These are phyloP conservation scores for Talaromyces nanjingensis DNA, from an alignment of 495 filamentous ascomycete species.

Conservation along the genomic window DNA sequence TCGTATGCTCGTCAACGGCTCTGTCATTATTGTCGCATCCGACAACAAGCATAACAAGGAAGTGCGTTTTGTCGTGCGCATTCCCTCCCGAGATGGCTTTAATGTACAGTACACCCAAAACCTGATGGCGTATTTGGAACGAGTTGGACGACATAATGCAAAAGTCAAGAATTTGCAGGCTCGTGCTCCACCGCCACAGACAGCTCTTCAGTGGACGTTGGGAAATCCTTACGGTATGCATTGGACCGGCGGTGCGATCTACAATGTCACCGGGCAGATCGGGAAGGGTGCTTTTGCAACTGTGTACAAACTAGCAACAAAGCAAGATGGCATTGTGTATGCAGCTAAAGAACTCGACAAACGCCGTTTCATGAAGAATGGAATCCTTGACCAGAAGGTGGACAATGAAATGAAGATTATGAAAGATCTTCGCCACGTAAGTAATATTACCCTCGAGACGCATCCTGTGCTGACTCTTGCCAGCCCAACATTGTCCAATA, in stretches of 20 bases:
- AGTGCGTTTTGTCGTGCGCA: constrained; percentile 76
- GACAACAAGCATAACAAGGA: constrained; percentile 35
- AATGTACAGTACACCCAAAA: constrained; percentile 53
- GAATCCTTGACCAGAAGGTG: constrained; percentile 73
- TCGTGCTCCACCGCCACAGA: constrained; percentile 23
- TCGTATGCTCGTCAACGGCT: constrained; percentile 64
- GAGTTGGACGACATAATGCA: constrained; percentile 20
- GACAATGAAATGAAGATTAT: constrained; percentile 96
- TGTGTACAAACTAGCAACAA: constrained; percentile 78
- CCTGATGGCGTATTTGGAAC: constrained; percentile 45
- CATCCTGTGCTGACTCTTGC: constrained; percentile 9
- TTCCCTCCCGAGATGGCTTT: constrained; percentile 62
- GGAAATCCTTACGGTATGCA: constrained; percentile 49
- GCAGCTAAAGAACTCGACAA: constrained; percentile 93
- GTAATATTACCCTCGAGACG: constrained; percentile 16
- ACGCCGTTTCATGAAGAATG: constrained; percentile 80
- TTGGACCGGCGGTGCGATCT: constrained; percentile 77
- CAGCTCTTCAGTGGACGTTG: constrained; percentile 26
- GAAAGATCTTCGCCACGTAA: constrained; percentile 72
- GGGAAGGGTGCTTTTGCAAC: constrained; percentile 92
- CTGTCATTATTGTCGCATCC: constrained; percentile 63
- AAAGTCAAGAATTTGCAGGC: constrained; percentile 17
- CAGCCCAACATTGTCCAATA: constrained; percentile 89
- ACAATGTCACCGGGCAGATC: constrained; percentile 72
- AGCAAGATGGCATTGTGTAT: constrained; percentile 68